These are phyloP conservation scores for Xylariaceae sp. DNA, from an alignment of 2,329 filamentous ascomycete species.

Conservation along the genomic window DNA sequence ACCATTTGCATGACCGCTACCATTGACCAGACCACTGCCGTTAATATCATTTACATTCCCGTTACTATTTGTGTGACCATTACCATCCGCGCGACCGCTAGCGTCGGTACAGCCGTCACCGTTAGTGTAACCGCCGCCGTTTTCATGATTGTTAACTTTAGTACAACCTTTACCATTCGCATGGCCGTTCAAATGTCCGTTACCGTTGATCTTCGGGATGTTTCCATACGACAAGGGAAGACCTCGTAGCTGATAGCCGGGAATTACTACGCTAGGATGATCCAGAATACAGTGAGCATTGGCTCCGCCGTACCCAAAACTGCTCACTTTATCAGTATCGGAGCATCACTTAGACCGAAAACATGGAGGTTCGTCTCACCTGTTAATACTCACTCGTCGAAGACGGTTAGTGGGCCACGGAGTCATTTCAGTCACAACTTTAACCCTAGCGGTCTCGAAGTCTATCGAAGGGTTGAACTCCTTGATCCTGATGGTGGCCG, in stretches of 20 bases:
- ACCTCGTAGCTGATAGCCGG: slow-evolving; percentile 1
- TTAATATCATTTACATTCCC: too few relatives aligned
- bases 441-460: slow-evolving; percentile 13
- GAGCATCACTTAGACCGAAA: too few relatives aligned
- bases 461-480: slow-evolving; percentile 34
- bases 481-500: slow-evolving; percentile 33
- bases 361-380: neutral
- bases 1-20: neutral
- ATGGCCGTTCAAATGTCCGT: too few relatives aligned
- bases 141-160: too few relatives aligned
- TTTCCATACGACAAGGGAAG: neutral
- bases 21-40: slow-evolving; percentile 1
- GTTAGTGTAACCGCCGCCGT: neutral
- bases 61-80: neutral
- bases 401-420: slow-evolving; percentile 34
- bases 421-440: slow-evolving; percentile 25
- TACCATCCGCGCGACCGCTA: neutral
- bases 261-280: slow-evolving; percentile 1
- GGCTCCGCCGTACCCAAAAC: slow-evolving; percentile 40
- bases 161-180: too few relatives aligned
- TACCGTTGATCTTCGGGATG: too few relatives aligned
- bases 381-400: slow-evolving; percentile 34
- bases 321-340: neutral
- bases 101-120: neutral
- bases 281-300: slow-evolving; percentile 34